These are phyloP conservation scores for Fusarium begoniae DNA, from an alignment of 2,329 filamentous ascomycete genomes.

Conservation along the genomic window DNA sequence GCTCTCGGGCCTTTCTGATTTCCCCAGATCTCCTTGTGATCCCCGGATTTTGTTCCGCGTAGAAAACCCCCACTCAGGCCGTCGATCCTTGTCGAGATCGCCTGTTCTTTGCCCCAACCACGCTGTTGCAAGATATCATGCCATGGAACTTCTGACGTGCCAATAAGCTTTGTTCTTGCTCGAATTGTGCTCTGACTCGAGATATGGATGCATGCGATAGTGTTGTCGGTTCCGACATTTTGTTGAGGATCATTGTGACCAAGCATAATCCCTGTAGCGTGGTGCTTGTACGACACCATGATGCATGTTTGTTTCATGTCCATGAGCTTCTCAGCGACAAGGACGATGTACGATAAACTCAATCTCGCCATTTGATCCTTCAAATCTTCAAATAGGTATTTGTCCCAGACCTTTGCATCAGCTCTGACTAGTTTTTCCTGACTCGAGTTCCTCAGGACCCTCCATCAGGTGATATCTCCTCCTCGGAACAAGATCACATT, in stretches of 20 bases:
- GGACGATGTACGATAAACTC: background rate
- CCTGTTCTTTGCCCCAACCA: constrained; percentile 3
- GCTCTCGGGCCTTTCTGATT: background rate
- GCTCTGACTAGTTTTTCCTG: background rate
- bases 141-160: background rate
- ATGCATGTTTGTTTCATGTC: background rate
- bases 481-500: background rate
- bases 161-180: background rate
- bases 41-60: background rate
- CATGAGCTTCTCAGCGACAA: background rate
- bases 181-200: background rate
- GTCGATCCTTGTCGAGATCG: background rate
- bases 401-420: background rate
- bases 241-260: background rate
- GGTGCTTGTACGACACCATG: background rate
- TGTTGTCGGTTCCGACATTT: background rate
- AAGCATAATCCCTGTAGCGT: background rate
- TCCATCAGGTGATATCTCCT: background rate
- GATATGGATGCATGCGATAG: background rate
- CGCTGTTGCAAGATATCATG: background rate
- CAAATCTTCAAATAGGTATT: accelerated
- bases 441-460: background rate
- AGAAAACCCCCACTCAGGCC: background rate
- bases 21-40: background rate
- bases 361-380: accelerated